Conservation (phyloP, 2,329 filamentous ascomycete genomes). For the Ophiosphaerella korrae region DNA sequence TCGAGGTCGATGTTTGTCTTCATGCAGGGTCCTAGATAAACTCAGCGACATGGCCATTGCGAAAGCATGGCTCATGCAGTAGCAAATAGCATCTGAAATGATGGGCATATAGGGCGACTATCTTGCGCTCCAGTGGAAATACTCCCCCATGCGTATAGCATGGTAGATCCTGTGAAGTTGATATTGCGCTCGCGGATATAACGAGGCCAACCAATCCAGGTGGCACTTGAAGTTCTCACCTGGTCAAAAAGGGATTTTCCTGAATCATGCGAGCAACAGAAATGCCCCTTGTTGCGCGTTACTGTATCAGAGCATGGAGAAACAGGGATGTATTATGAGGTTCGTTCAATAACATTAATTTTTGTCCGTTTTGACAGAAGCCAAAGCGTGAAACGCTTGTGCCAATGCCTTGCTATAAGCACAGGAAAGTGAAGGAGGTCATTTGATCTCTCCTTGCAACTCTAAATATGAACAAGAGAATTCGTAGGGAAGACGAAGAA, state of each 20-base stretch:
- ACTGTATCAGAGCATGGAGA: conserved; percentile 11
- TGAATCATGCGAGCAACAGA: conserved; percentile 22
- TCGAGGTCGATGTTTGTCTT: not conserved
- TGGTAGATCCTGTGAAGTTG: conserved; percentile 1
- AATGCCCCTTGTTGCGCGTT: conserved; percentile 7
- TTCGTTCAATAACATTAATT: conserved; percentile 24
- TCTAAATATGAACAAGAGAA: conserved; percentile 8
- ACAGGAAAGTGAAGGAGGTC: conserved; percentile 29
- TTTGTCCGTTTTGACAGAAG: conserved; percentile 22
- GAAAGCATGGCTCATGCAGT: conserved; percentile 8
- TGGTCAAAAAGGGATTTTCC: conserved; percentile 13
- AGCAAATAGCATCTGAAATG: conserved; percentile 14
- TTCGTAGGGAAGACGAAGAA: conserved; percentile 1
- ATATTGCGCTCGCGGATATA: not conserved
- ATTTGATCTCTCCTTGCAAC: conserved; percentile 10
- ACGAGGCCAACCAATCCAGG: not conserved
- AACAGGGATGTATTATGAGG: conserved; percentile 13
- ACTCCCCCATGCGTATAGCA: conserved; percentile 17
- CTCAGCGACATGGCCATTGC: conserved; percentile 1
- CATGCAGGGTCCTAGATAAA: conserved; percentile 1
- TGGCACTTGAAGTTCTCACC: conserved; percentile 6
- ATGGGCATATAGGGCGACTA: conserved; percentile 3
- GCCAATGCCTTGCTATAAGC: conserved; percentile 32
- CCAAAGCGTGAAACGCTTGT: conserved; percentile 28
- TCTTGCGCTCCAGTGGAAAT: not conserved